phyloP scores from a whole-genome alignment of 768 basidiomycete species.

The Termitomyces sp. region DNA sequence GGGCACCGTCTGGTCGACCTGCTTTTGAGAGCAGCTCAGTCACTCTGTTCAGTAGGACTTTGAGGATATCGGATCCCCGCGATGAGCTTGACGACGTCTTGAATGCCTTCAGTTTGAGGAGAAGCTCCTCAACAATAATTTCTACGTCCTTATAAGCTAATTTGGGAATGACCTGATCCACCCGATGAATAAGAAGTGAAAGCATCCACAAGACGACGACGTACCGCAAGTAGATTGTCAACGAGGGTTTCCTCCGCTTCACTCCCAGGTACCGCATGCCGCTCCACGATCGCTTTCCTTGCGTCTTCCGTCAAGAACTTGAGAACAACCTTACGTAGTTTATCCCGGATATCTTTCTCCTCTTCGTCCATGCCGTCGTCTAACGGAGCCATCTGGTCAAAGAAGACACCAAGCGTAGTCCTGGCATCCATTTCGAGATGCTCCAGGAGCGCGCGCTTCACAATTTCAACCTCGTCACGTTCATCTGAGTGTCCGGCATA shows the following conservation, averaged over 20 bases:
- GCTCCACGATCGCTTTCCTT: constrained; percentile 36
- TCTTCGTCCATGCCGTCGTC: constrained; percentile 52
- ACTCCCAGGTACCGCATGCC: constrained; percentile 36
- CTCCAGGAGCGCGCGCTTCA: constrained; percentile 51
- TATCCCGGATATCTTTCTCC: constrained; percentile 50
- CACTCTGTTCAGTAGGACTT: constrained; percentile 14
- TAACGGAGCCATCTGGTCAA: constrained; percentile 55
- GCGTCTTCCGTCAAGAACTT: constrained; percentile 53
- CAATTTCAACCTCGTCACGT: constrained; percentile 55
- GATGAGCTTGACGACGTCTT: constrained; percentile 19
- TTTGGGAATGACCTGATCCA: constrained; percentile 43
- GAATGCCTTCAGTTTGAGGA: constrained; percentile 46
- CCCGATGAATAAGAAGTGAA: background rate
- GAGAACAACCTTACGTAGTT: constrained; percentile 53
- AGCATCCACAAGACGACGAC: constrained; percentile 11
- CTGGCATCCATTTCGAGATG: constrained; percentile 62
- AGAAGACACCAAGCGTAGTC: constrained; percentile 59
- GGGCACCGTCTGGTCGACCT: constrained; percentile 17
- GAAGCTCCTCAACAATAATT: constrained; percentile 45
- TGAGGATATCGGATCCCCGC: constrained; percentile 34
- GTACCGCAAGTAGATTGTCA: constrained; percentile 44
- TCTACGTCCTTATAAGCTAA: constrained; percentile 34
- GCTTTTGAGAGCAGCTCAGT: constrained; percentile 8
- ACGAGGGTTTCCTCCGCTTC: constrained; percentile 44
- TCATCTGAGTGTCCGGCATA: constrained; percentile 44